Percentiles rank a stretch among this genome's conserved stretches.
Evolutionary conservation across 305 asterid genomes (phyloP).

Genomic region (Fraxinus latifolia): DNA sequence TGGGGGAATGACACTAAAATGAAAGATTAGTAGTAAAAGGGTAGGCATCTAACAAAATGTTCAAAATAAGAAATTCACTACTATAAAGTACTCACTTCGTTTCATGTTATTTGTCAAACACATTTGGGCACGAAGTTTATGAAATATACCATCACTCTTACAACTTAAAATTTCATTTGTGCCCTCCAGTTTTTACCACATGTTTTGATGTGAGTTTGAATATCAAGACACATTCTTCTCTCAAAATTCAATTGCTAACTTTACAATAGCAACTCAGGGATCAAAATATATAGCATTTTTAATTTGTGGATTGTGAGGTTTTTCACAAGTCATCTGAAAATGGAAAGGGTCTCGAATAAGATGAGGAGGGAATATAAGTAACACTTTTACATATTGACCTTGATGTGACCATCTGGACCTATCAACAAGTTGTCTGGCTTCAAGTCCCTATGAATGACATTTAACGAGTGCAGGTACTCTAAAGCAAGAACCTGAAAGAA

Average conservation of each 20-base stretch:
- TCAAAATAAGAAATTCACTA: not conserved
- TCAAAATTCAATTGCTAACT: not conserved
- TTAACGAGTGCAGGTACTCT: slow-evolving; percentile 90
- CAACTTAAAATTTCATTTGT: not conserved
- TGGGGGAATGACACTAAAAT: not conserved
- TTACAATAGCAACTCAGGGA: not conserved
- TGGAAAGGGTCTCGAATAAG: not conserved
- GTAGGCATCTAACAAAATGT: not conserved
- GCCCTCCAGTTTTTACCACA: not conserved
- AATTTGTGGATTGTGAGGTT: not conserved
- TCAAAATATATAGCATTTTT: not conserved
- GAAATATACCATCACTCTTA: not conserved
- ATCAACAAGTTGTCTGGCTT: slow-evolving; percentile 98
- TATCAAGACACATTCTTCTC: not conserved
- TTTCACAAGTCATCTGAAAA: not conserved
- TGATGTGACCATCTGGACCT: slow-evolving; percentile 98
- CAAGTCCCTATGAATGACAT: slow-evolving; percentile 92
- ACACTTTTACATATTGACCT: slow-evolving; percentile 56
- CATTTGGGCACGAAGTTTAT: not conserved
- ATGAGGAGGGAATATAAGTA: slow-evolving; percentile 20
- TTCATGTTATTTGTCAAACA: not conserved
- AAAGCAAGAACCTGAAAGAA: slow-evolving; percentile 87
- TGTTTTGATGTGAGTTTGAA: not conserved
- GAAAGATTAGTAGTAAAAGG: not conserved
- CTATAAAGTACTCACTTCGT: not conserved